Base-by-base conservation (phyloP, 2,329 filamentous ascomycete genomes). In the Claviceps cyperi region DNA sequence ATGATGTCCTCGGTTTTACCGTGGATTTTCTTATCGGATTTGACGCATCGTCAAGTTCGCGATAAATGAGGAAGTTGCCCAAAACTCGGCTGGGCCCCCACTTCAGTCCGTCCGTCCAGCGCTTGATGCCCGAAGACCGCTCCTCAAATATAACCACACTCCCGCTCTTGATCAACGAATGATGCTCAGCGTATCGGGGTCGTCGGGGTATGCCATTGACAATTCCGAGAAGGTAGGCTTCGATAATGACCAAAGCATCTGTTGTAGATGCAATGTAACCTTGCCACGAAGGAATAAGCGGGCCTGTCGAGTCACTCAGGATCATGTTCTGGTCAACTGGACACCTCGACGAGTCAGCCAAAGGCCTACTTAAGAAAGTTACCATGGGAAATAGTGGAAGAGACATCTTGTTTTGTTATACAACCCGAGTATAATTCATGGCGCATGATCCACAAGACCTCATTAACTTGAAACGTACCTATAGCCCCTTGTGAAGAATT, bases 1-100 rank as follows among this genome's bases (percentile, higher is more conserved):
- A 17, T 15, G 43, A 17, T 15, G 43, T 46, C 24, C 21, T 46
- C 4, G 49, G 43, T 19, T 46, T 46, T 24, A 22, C 24, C 17
- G 43, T 36, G 1, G 49, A 13, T 32, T 50, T 50, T 5, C 49
- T 37, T 28, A 47, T 45, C 5, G 24, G 22, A 15, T 41, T 45
- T 4, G 35, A 50, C 4, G 43, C 37, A 49, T 51, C 62, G 60
- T 84, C 78, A 41, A 92, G 74, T 63, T 94, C 86, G 36, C 87
- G 80, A 60, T 94, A 94, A 56, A 92, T 78, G 43, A 94, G 74
- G 58, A 87, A 92, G 62, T 91, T 91, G 51, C 83, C 83, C 49
- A 89, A 71, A 43, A 92, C 90, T n/a, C 84, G 81, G 65, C 83
- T 92, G 0, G 89, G 89, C 56, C 86, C 92, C 89, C 89, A 95